These are phyloP conservation scores for Scytalidium sp. DNA, from an alignment of 2,329 filamentous ascomycete species.

Conservation along the genomic window DNA sequence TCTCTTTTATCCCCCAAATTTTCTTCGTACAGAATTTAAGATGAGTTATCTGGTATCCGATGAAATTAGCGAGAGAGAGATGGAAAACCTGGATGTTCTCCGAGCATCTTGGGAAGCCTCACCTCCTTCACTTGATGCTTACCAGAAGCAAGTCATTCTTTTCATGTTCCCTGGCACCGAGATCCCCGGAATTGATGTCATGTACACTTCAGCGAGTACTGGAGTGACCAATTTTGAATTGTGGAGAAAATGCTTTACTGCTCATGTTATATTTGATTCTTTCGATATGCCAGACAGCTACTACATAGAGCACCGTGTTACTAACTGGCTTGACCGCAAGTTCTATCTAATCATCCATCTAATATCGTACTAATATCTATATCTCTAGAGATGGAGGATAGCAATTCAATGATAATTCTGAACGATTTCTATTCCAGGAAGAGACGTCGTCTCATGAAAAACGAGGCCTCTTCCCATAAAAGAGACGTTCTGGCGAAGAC, in stretches of 20 bases:
- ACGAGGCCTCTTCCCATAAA: neutral
- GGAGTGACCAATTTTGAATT: neutral
- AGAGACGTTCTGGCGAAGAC: too few species aligned
- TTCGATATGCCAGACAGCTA: neutral
- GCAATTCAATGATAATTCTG: neutral
- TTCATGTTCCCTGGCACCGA: neutral
- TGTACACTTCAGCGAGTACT: neutral
- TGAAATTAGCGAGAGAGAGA: neutral
- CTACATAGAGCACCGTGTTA: neutral
- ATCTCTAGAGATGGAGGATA: neutral
- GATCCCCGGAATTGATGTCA: neutral
- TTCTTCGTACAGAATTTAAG: neutral
- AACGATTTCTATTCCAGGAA: neutral
- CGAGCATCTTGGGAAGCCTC: neutral
- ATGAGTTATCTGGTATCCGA: neutral
- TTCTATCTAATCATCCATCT: neutral
- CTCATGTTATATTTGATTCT: neutral
- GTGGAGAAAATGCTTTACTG: neutral
- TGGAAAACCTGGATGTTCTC: neutral
- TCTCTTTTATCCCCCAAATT: neutral
- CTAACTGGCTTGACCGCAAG: neutral
- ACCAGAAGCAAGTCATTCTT: neutral
- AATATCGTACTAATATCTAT: neutral
- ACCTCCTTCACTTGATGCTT: neutral
- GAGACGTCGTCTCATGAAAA: neutral